Evolutionary conservation across 2,329 filamentous ascomycete genomes (phyloP).

Genomic region (Corniculantispora saksenae): DNA sequence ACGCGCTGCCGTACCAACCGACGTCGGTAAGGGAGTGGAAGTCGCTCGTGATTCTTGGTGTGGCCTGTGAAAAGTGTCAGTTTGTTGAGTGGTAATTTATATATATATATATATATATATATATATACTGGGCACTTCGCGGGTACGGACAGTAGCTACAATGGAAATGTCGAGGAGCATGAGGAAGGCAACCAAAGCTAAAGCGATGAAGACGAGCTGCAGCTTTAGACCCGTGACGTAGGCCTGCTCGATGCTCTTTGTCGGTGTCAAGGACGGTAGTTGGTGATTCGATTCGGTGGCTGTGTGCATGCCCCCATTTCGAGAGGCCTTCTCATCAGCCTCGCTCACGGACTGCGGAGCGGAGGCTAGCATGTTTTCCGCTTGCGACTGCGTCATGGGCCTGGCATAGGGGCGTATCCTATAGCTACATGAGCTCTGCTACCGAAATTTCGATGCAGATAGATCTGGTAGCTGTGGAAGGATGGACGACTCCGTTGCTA

Average conservation of each 20-base stretch:
- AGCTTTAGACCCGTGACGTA: conserved; percentile 33
- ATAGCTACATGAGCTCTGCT: background rate
- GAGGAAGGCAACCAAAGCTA: conserved; percentile 47
- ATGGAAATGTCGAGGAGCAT: conserved; percentile 55
- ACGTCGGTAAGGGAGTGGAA: conserved; percentile 53
- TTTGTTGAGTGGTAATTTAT: too few species aligned
- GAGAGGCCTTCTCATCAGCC: background rate
- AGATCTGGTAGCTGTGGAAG: background rate
- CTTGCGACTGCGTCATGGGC: background rate
- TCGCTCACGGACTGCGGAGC: background rate
- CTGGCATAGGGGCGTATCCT: background rate
- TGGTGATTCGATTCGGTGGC: background rate
- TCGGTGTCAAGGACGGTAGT: background rate
- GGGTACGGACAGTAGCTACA: conserved; percentile 45
- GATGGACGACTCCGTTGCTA: background rate
- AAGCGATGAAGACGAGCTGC: conserved; percentile 34
- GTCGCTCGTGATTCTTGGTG: conserved; percentile 50
- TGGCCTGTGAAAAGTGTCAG: conserved; percentile 32
- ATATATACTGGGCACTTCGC: too few species aligned
- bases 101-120: too few species aligned
- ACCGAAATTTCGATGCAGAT: background rate
- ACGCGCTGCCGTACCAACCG: conserved; percentile 58
- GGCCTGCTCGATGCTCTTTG: background rate
- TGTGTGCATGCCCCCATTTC: background rate
- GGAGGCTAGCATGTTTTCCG: background rate